A percentile compares a stretch with the other conserved stretches of the same genome.
Evolutionary conservation across 1,284 basidiomycete genomes (phyloP).

Genomic region (Ustilago trichophora): DNA sequence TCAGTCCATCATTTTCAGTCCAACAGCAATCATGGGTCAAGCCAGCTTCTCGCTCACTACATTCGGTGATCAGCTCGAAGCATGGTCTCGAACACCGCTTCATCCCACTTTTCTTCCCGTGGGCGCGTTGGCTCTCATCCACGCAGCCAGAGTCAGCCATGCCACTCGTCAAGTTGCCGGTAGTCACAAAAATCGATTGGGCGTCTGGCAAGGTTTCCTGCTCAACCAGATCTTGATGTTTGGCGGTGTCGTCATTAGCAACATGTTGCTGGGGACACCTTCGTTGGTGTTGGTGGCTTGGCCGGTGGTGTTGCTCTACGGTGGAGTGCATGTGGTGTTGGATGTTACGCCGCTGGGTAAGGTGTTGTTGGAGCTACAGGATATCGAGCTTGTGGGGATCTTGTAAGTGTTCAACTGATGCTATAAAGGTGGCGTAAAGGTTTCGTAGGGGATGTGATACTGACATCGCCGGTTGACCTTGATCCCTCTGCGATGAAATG

Average conservation of each 20-base stretch:
- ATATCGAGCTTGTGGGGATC: constrained; percentile 9
- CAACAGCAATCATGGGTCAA: constrained; percentile 12
- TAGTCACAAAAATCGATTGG: constrained; percentile 19
- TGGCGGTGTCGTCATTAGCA: constrained; percentile 35
- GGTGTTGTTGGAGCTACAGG: constrained; percentile 24
- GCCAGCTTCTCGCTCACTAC: constrained; percentile 3
- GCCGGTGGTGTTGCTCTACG: constrained; percentile 47
- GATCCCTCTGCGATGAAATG: no score
- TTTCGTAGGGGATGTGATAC: no score
- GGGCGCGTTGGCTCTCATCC: constrained; percentile 33
- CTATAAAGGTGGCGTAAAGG: no score
- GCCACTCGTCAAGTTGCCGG: constrained; percentile 50
- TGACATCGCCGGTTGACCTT: no score
- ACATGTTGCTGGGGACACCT: constrained; percentile 40
- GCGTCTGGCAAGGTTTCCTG: constrained; percentile 49
- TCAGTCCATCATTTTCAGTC: no score
- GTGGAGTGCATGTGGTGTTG: constrained; percentile 37
- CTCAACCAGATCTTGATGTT: constrained; percentile 57
- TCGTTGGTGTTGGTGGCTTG: constrained; percentile 44
- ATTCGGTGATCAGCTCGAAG: constrained; percentile 15
- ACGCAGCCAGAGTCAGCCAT: constrained; percentile 54
- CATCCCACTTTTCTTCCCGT: constrained; percentile 38
- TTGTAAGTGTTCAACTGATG: constrained; percentile 14
- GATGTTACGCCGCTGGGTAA: constrained; percentile 18
- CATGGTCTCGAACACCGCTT: constrained; percentile 14